phyloP scores from a whole-genome alignment of 371 early-diverging fungal species.

The Capillidium heterosporum region DNA sequence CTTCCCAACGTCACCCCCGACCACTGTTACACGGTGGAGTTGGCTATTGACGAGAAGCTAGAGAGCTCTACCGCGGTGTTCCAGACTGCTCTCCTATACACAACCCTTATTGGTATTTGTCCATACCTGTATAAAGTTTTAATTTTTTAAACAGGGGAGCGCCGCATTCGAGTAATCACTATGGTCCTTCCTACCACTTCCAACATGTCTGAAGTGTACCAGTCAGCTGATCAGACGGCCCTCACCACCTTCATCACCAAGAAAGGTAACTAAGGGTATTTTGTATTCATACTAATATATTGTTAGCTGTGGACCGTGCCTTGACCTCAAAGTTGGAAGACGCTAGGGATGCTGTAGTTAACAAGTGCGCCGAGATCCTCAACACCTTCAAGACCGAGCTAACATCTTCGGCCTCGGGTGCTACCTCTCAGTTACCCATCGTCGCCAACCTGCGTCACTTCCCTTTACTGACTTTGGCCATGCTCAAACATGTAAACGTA shows the following conservation, averaged over 20 bases:
- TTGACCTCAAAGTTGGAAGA: slow-evolving; percentile 78
- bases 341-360: slow-evolving; percentile 80
- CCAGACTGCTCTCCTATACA: slow-evolving; percentile 94
- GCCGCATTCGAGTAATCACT: slow-evolving; percentile 92
- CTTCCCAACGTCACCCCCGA: slow-evolving; percentile 89
- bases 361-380: slow-evolving; percentile 72
- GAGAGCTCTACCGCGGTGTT: slow-evolving; percentile 67
- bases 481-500: slow-evolving; percentile 48
- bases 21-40: slow-evolving; percentile 83
- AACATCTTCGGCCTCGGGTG: slow-evolving; percentile 44
- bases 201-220: slow-evolving; percentile 60
- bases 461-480: slow-evolving; percentile 64
- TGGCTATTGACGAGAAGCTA: slow-evolving; percentile 70
- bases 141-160: slow-evolving; percentile 36
- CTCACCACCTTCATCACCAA: slow-evolving; percentile 61
- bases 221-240: slow-evolving; percentile 68
- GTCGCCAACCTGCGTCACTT: slow-evolving; percentile 71
- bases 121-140: neutral
- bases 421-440: slow-evolving; percentile 60
- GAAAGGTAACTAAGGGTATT: slow-evolving; percentile 32
- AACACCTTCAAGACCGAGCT: slow-evolving; percentile 70
- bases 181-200: slow-evolving; percentile 74
- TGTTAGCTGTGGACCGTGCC: slow-evolving; percentile 51
- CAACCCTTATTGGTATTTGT: slow-evolving; percentile 35
- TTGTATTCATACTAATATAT: neutral